Percentiles rank a stretch among this genome's conserved stretches.
phyloP scores from a whole-genome alignment of 2,329 filamentous ascomycete genomes.

The Gliomastix tumulicola region DNA sequence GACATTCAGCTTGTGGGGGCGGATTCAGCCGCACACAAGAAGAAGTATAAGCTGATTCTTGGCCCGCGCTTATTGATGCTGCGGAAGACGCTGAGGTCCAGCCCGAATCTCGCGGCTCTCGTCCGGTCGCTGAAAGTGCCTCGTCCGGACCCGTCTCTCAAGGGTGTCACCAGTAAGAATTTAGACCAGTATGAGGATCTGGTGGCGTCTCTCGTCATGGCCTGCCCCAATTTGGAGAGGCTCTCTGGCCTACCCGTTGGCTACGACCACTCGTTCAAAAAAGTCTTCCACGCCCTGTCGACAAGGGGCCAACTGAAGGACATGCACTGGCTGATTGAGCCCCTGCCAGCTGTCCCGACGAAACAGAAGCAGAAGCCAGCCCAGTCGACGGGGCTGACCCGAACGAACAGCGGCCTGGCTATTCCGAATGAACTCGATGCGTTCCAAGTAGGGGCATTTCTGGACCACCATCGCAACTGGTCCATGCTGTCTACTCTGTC shows the following conservation, averaged over 20 bases:
- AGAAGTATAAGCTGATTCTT: slow-evolving; percentile 46
- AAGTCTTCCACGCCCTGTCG: slow-evolving; percentile 52
- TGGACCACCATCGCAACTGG: slow-evolving; percentile 49
- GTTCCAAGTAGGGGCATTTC: slow-evolving; percentile 33
- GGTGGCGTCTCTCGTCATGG: slow-evolving; percentile 55
- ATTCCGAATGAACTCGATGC: slow-evolving; percentile 20
- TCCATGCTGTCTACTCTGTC: slow-evolving; percentile 45
- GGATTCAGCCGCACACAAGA: slow-evolving; percentile 49
- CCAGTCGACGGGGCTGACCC: slow-evolving; percentile 1
- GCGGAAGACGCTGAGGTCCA: slow-evolving; percentile 48
- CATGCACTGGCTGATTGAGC: slow-evolving; percentile 52
- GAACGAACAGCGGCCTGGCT: slow-evolving; percentile 8
- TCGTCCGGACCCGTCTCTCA: slow-evolving; percentile 32
- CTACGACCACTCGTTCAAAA: slow-evolving; percentile 50
- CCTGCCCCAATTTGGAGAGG: slow-evolving; percentile 57
- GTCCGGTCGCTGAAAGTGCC: slow-evolving; percentile 51
- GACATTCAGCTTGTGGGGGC: slow-evolving; percentile 51
- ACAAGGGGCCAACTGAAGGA: slow-evolving; percentile 48
- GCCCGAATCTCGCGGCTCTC: slow-evolving; percentile 42
- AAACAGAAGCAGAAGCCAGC: slow-evolving; percentile 16
- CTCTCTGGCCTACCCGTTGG: slow-evolving; percentile 45
- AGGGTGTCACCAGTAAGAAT: slow-evolving; percentile 13
- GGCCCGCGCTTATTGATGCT: slow-evolving; percentile 49
- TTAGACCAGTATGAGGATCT: slow-evolving; percentile 47
- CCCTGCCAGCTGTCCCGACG: slow-evolving; percentile 12